Evolutionary conservation across 2,329 filamentous ascomycete genomes (phyloP), one percentile per base, ranked within the genome.

Genomic region (Paracoccidioides lutzii): DNA sequence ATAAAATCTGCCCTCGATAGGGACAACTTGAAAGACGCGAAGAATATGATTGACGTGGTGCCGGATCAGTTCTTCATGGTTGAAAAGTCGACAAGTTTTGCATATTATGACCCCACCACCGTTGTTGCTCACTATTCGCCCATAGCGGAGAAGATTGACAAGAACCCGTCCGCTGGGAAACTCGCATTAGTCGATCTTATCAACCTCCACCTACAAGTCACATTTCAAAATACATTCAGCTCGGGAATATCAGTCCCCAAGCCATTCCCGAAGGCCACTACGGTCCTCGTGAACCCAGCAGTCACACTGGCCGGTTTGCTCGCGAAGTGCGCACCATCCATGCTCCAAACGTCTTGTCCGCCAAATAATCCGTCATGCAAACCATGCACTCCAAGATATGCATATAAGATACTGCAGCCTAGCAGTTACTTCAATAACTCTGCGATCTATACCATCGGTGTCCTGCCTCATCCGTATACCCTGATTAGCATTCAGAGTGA

Each of bases 391-490:
- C 75, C 81, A 30, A 78, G 80, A 7, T 78, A 80, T 37, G 78
- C 81, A 0, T 78, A 89, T 71, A 80, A 79, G 53, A 79, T 95
- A 61, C 75, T 77, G n/a, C 85, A 83, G 0, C 81, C 83, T 2
- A 71, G 79, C 3, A 73, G 78, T 15, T 93, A 88, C 69, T 79
- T 79, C 55, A 95, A 96, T 69, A 79, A 78, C 4, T 83, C 84
- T 12, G 77, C 76, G 1, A 67, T 85, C 14, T 97, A 90, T 73
- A 89, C 86, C 2, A 87, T 98, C 60, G 90, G 86, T 57, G 87
- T 84, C 0, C 85, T 97, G 10, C 91, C 91, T 0, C 93, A 98
- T 67, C 93, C 93, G 0, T 95, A 90, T 75, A 96, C 90, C 1
- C 77, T 89, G 44, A 80, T 83, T 54, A 80, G 82, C 10, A 75